Evolutionary conservation across 495 filamentous ascomycete genomes (phyloP), one percentile per base, ranked within the genome.

Genomic region (Neurospora tetraspora): DNA sequence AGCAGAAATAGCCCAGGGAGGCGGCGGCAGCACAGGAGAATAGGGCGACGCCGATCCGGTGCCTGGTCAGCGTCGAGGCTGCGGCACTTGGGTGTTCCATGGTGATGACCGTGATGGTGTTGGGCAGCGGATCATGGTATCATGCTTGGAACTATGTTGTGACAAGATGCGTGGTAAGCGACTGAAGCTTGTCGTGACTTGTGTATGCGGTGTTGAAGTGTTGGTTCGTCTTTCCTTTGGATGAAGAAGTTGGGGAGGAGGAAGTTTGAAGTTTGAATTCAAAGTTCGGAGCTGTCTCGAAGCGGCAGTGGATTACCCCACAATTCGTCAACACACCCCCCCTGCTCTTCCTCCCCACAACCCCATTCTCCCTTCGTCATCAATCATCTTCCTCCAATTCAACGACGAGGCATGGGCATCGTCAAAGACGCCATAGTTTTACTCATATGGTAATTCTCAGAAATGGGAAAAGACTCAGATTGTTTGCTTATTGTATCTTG

Each of bases 1-100:
- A 86, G 77, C 80, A 79, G 40, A 82, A 83, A 69, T 79, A 82
- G 27, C 79, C 82, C 68, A 83, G 70, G 2, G 81, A 81, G 14
- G 77, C 78, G 23, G 80, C 78, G 16, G 81, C 78, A 39, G 81
- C 71, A 70, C 76, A 74, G 42, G 83, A 83, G 47, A 81, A 71
- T 1, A 83, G 20, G 47, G 79, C 82, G 40, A 85, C 74, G 69
- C 79, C 78, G 69, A 83, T 70, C 70, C 83, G 77, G 68, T 81
- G 81, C 71, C 84, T 76, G 70, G 82, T 81, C 71, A 86, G 78
- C 77, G 79, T 80, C 79, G 84, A 83, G 76, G 80, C 79, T 73
- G 82, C 74, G 53, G 77, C 69, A 74, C 77, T 80, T 71, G 79
- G 78, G n/a, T 73, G 39, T 27, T 81, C 81, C 81, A 82, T 82